Evolutionary conservation across 331 rosid genomes (phyloP), one percentile per base, ranked within the genome.

Genomic region (Stylosanthes scabra): DNA sequence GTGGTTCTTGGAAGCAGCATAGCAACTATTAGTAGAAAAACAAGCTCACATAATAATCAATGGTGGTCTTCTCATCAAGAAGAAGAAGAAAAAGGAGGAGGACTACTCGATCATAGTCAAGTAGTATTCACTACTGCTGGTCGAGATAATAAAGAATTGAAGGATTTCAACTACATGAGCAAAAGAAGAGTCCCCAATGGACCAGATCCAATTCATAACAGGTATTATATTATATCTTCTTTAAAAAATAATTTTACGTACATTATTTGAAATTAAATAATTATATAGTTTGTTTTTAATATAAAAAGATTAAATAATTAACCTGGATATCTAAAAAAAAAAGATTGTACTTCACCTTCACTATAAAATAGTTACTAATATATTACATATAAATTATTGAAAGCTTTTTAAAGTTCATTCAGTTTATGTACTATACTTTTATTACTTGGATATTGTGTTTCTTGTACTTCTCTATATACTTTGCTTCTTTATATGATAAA

Each of bases 141-240:
- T 39, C 50, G 59, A 52, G 83, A 82, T 71, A 82, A 83, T 80
- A 86, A 81, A 15, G 81, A 86, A 70, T 74, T 89, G 79, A 91
- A 87, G 68, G 91, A 88, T 70, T 80, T 82, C 70, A 87, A 87
- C 81, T 80, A 87, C 72, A 87, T 88, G 93, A 93, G 90, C 84
- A 93, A 93, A 84, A 80, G 95, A 79, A 87, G 82, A 87, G 97
- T 93, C 70, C 97, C 98, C 16, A 90, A 90, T 68, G 98, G 98
- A 28, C 96, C 97, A 45, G 97, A 93, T 88, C 97, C 98, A 14
- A 93, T 93, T 77, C 98, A 93, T 71, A 93, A 93, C 93, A 93
- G 98, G 98, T 93, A 40, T 49, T 31, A 31, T 31, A 20, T 20
- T 20, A 20, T 20, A 20, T 20, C 25, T 20, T 20, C 25, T 20